These are phyloP conservation scores for Ammopiptanthus mongolicus DNA, from an alignment of 306 rosid genomes.

Conservation along the genomic window DNA sequence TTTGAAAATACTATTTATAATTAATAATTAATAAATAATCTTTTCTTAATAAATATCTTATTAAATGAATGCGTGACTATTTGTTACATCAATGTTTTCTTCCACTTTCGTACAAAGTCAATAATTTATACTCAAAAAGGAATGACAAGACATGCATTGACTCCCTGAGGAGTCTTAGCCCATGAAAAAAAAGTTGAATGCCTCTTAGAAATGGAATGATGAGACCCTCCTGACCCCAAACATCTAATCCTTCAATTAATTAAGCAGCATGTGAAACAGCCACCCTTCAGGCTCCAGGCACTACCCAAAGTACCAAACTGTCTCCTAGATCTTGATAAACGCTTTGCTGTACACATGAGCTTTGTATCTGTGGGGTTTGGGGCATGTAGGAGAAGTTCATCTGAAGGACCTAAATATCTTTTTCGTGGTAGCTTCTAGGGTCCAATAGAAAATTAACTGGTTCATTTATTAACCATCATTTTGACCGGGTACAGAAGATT, in stretches of 20 bases:
- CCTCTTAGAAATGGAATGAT: not conserved
- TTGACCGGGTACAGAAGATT: no score
- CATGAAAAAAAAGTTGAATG: not conserved
- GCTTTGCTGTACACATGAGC: conserved; percentile 15
- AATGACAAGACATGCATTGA: conserved; percentile 18
- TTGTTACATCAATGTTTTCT: no score
- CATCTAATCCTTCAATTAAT: not conserved
- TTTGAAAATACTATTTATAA: no score
- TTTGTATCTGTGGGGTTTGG: conserved; percentile 4
- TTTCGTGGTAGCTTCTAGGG: no score
- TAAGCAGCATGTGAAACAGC: conserved; percentile 21
- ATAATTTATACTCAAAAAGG: conserved; percentile 9
- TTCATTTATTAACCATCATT: no score
- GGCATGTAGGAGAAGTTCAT: not conserved
- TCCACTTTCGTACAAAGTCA: not conserved
- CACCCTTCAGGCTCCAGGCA: not conserved
- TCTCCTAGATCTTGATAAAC: conserved; percentile 4
- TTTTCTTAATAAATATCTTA: no score
- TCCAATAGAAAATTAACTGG: no score
- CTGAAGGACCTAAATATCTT: not conserved
- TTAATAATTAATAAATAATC: no score
- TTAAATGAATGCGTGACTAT: no score
- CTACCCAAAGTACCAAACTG: conserved; percentile 14
- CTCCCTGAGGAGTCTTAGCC: not conserved
- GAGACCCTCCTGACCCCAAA: not conserved